A percentile compares a stretch with the other conserved stretches of the same genome.
Conservation (phyloP, 768 basidiomycete genomes). For the Termitomyces sp. region DNA sequence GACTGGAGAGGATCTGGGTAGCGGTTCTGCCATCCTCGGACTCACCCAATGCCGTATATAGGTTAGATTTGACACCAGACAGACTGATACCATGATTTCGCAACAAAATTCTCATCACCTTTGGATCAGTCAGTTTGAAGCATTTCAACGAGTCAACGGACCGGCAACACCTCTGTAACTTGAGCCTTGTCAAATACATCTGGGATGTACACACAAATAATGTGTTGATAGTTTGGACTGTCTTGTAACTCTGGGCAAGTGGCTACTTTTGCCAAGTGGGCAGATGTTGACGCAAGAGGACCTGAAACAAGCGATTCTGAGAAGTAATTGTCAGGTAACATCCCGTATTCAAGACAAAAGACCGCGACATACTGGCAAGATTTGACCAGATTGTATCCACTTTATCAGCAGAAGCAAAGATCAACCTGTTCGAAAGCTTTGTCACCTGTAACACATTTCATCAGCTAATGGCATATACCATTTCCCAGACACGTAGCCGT, state of each 20-base stretch:
- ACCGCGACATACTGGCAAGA: conserved; percentile 52
- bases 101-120: conserved; percentile 71
- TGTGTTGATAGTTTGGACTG: conserved; percentile 50
- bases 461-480: conserved; percentile 40
- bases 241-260: conserved; percentile 49
- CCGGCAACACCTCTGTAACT: conserved; percentile 47
- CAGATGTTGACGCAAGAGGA: conserved; percentile 55
- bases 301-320: conserved; percentile 65
- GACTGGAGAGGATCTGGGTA: neutral
- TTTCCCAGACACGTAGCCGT: conserved; percentile 61
- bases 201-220: conserved; percentile 71
- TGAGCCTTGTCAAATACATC: conserved; percentile 63
- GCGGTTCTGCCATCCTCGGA: neutral
- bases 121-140: neutral
- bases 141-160: neutral
- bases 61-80: conserved; percentile 66
- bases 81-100: conserved; percentile 63
- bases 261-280: conserved; percentile 58
- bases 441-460: neutral
- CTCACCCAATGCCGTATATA: conserved; percentile 63
- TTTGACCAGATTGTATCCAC: conserved; percentile 62
- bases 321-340: neutral
- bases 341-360: neutral
- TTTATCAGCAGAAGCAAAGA: conserved; percentile 58
- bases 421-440: conserved; percentile 43